phyloP scores from a whole-genome alignment of 176 grass and related monocot genomes.

The Ensete glaucum region DNA sequence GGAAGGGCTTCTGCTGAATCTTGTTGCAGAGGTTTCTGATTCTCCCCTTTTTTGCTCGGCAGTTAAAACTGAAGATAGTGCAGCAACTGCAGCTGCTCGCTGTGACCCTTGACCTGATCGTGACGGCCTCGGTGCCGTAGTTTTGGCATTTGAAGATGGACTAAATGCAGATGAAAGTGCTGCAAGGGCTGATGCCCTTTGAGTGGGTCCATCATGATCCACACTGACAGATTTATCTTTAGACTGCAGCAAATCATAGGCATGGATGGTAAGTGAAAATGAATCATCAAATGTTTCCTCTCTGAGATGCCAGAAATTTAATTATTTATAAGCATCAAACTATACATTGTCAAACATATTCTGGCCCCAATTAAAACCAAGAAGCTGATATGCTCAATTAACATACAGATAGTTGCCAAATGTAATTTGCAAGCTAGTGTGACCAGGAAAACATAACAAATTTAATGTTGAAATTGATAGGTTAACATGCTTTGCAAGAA shows the following conservation, averaged over 20 bases:
- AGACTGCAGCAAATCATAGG: conserved; percentile 24
- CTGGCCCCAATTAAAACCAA: no score
- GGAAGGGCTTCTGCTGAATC: conserved; percentile 33
- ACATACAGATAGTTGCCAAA: no score
- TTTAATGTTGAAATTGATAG: no score
- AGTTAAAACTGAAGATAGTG: conserved; percentile 74
- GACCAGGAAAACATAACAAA: no score
- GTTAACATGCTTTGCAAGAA: no score
- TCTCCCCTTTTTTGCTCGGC: conserved; percentile 61
- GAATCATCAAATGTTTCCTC: background rate
- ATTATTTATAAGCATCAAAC: no score
- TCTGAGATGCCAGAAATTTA: background rate
- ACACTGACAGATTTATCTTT: conserved; percentile 18
- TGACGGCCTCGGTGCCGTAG: conserved; percentile 19
- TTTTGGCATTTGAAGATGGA: conserved; percentile 51
- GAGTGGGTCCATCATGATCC: conserved; percentile 11
- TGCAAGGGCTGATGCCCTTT: conserved; percentile 15
- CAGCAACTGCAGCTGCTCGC: conserved; percentile 95
- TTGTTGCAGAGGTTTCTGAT: conserved; percentile 44
- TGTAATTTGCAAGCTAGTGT: no score
- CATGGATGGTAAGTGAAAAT: background rate
- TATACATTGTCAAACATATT: background rate
- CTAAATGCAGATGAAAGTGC: conserved; percentile 20
- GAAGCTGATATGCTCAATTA: no score
- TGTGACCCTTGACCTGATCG: conserved; percentile 74